phyloP scores from a whole-genome alignment of 2,329 filamentous ascomycete genomes.

The Botrytis squamosa region DNA sequence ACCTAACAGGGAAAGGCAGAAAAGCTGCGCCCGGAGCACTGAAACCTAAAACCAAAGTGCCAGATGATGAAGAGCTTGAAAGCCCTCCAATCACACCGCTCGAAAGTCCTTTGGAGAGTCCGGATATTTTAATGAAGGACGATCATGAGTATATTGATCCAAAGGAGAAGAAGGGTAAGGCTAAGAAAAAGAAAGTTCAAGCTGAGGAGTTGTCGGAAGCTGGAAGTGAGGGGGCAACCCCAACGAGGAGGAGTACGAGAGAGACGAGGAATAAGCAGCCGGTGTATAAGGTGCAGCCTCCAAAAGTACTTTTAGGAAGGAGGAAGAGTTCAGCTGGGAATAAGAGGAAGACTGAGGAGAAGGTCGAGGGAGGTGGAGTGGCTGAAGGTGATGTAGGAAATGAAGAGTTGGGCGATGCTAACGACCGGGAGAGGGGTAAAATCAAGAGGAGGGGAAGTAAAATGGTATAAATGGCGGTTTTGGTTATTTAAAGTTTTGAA shows the following conservation, averaged over 20 bases:
- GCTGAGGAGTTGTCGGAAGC: background rate
- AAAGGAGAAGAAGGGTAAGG: background rate
- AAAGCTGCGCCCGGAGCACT: background rate
- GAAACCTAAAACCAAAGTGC: background rate
- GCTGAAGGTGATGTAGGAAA: background rate
- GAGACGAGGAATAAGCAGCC: slow-evolving; percentile 7
- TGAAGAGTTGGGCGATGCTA: background rate
- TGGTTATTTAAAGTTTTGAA: background rate
- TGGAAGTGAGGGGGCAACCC: background rate
- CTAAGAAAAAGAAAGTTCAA: background rate
- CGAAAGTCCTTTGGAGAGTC: background rate
- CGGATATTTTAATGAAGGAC: background rate
- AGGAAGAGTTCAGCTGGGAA: background rate
- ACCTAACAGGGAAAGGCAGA: background rate
- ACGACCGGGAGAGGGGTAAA: background rate
- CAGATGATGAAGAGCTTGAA: background rate
- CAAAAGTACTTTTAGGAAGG: background rate
- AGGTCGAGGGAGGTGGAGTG: no score
- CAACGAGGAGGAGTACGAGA: slow-evolving; percentile 8
- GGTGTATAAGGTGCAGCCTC: background rate
- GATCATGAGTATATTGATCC: background rate
- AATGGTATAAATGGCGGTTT: background rate
- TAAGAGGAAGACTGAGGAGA: slow-evolving; percentile 11
- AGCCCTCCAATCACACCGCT: background rate
- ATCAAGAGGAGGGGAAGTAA: background rate